phyloP scores from a whole-genome alignment of 2,329 filamentous ascomycete genomes.

The Dothideomycetes sp. region DNA sequence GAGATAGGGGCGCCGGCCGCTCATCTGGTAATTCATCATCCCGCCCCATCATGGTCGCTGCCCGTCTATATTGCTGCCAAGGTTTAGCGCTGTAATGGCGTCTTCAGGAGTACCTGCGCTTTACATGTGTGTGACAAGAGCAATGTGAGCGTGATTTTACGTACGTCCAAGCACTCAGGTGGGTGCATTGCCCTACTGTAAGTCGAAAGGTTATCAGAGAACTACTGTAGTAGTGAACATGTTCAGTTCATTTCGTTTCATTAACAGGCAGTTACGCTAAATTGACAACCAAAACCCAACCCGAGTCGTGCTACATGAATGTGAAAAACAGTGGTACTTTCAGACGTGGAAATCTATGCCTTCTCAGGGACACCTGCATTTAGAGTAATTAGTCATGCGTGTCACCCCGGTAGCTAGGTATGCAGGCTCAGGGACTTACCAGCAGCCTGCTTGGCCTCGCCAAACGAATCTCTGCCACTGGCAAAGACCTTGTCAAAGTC shows the following conservation, averaged over 20 bases:
- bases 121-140: too few species aligned
- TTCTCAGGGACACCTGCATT: slow-evolving; percentile 13
- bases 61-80: slow-evolving; percentile 13
- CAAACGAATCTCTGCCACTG: slow-evolving; percentile 37
- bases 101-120: slow-evolving; percentile 10
- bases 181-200: too few species aligned
- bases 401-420: background rate
- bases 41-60: slow-evolving; percentile 6
- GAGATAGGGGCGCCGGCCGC: slow-evolving; percentile 8
- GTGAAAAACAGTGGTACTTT: background rate
- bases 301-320: slow-evolving; percentile 8
- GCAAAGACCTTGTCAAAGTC: slow-evolving; percentile 48
- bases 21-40: slow-evolving; percentile 8
- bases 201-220: too few species aligned
- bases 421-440: slow-evolving; percentile 23
- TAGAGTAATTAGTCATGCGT: background rate
- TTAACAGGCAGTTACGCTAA: too few species aligned
- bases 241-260: too few species aligned
- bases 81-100: slow-evolving; percentile 7
- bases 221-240: too few species aligned
- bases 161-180: too few species aligned
- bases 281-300: slow-evolving; percentile 2
- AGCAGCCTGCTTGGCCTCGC: slow-evolving; percentile 33
- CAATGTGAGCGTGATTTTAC: too few species aligned
- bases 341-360: slow-evolving; percentile 6